Percentiles rank a stretch among this genome's conserved stretches.
Conservation (phyloP, 208 protist species). For the Crithidia brevicula region DNA sequence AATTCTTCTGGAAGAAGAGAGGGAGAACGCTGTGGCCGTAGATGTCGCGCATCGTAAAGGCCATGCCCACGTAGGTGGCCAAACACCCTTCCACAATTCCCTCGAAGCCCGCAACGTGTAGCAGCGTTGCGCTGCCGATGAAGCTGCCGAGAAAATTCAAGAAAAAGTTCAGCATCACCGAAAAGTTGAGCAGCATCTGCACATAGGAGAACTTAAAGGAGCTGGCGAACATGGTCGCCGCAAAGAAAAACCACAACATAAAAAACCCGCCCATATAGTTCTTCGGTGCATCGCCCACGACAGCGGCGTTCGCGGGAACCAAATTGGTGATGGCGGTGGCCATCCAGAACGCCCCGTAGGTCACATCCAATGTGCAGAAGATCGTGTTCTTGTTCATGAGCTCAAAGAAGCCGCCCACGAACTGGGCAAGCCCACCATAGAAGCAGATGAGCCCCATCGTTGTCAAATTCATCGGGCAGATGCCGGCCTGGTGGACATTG, state of each 20-base stretch:
- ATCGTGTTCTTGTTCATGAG: constrained; percentile 56
- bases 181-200: constrained; percentile 34
- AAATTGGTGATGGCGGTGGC: constrained; percentile 25
- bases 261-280: constrained; percentile 34
- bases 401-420: constrained; percentile 57
- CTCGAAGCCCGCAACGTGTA: constrained; percentile 50
- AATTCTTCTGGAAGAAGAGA: constrained; percentile 39
- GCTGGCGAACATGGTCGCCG: constrained; percentile 26
- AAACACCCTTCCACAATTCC: constrained; percentile 48
- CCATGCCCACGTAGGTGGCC: constrained; percentile 56
- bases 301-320: background rate
- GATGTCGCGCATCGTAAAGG: constrained; percentile 46
- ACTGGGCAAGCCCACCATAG: constrained; percentile 55
- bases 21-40: constrained; percentile 47
- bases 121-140: constrained; percentile 24
- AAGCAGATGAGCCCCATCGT: constrained; percentile 45
- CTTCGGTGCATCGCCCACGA: constrained; percentile 1
- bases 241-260: constrained; percentile 40
- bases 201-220: constrained; percentile 30
- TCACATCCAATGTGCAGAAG: constrained; percentile 35
- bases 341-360: constrained; percentile 66
- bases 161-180: constrained; percentile 36
- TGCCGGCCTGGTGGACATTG: constrained; percentile 51
- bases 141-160: constrained; percentile 48
- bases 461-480: constrained; percentile 32